Base-by-base conservation (phyloP, 345 rosid species). In the Anacardium occidentale region DNA sequence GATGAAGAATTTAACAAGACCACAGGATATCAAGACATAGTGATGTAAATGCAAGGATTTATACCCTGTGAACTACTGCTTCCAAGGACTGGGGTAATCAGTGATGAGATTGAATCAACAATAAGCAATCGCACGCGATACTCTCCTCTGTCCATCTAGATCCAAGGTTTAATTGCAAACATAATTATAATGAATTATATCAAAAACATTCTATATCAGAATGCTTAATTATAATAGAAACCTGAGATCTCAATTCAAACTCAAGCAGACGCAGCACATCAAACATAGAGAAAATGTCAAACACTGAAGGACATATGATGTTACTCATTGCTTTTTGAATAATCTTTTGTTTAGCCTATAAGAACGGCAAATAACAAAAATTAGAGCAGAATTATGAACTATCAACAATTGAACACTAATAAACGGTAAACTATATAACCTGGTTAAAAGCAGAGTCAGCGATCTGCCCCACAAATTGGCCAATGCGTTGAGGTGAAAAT, bases 101-200 rank as follows among this genome's bases (percentile, higher is more conserved):
- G 68, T 64, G 87, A 91, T n/a, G 97, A 91, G 72, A 92, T 56
- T 40, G 98, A 89, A 85, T 92, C 98, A 74, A 92, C 77, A 60
- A 90, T 74, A 67, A 92, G 80, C 79, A 88, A 73, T 68, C 66
- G 81, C 74, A 79, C 82, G 40, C 67, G 69, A 69, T 10, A 21
- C 45, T 75, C 88, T 70, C 72, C 75, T 64, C 59, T 75, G 24
- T 72, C 70, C 65, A 53, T 79, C 89, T 88, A 82, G 74, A 73
- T 29, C 75, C 76, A 60, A 25, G 59, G 42, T 37, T 32, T 69
- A 51, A 68, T 62, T 14, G 47, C 57, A 64, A 66, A 55, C 22
- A 74, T 72, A 54, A 67, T 12, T 66, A 47, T 51, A 72, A 51
- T 15, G 21, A 66, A 26, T 15, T 45, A 45, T 0, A 64, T 29